These are phyloP conservation scores for Leucosporidium yakuticum DNA, from an alignment of 768 basidiomycete genomes.

Conservation along the genomic window DNA sequence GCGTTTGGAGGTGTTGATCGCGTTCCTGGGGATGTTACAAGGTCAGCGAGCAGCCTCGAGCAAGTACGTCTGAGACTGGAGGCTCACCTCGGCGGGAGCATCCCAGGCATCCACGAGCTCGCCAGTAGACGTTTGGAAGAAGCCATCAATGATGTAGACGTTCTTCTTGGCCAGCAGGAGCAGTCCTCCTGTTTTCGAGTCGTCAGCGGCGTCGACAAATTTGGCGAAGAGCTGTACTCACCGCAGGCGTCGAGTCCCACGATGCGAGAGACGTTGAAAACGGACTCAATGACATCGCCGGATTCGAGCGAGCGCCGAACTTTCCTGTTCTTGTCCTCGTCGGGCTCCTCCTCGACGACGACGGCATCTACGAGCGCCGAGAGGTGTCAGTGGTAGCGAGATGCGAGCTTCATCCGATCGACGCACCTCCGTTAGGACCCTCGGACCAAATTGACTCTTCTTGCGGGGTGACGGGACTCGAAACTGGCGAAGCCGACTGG, in stretches of 20 bases:
- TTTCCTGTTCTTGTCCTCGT: constrained; percentile 79
- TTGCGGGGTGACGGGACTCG: not conserved
- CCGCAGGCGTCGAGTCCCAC: constrained; percentile 88
- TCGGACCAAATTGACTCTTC: not conserved
- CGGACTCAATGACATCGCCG: constrained; percentile 81
- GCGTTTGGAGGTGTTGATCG: constrained; percentile 63
- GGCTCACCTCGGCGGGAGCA: constrained; percentile 68
- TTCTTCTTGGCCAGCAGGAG: constrained; percentile 79
- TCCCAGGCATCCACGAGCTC: constrained; percentile 83
- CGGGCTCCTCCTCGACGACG: constrained; percentile 67
- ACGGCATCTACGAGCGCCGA: not conserved
- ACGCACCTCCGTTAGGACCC: not conserved
- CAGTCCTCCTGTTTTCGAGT: constrained; percentile 59
- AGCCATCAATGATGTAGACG: constrained; percentile 82
- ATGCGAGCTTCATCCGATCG: not conserved
- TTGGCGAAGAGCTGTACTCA: constrained; percentile 46
- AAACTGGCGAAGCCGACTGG: not conserved
- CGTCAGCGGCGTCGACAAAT: constrained; percentile 6
- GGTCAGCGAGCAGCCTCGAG: not conserved
- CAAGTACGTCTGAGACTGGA: constrained; percentile 68
- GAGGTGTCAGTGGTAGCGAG: constrained; percentile 11
- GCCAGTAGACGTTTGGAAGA: constrained; percentile 77
- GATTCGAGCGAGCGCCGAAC: constrained; percentile 80
- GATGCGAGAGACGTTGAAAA: constrained; percentile 77
- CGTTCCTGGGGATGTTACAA: constrained; percentile 48